These are phyloP conservation scores for Candida sanyiensis DNA, from an alignment of 805 yeast genomes.

Conservation along the genomic window DNA sequence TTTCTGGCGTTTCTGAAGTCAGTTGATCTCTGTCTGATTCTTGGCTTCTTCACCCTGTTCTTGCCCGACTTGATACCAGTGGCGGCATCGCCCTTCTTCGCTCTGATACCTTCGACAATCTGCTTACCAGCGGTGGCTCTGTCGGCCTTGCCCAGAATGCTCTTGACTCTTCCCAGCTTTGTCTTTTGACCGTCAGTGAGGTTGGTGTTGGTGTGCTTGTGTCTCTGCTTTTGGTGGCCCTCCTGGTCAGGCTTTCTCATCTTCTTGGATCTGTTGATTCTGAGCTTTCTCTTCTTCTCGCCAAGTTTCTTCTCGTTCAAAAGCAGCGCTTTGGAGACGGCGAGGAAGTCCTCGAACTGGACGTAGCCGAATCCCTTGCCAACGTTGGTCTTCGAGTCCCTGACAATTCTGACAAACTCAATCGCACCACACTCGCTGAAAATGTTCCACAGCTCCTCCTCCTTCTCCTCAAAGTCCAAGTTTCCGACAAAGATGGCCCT, in stretches of 20 bases:
- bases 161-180: constrained; percentile 72
- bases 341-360: constrained; percentile 69
- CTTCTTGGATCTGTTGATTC: constrained; percentile 66
- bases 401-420: constrained; percentile 82
- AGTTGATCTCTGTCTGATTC: constrained; percentile 40
- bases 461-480: constrained; percentile 86
- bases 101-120: constrained; percentile 70
- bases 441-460: constrained; percentile 82
- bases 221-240: constrained; percentile 6
- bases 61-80: constrained; percentile 56
- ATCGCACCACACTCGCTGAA: constrained; percentile 66
- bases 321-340: constrained; percentile 77
- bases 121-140: constrained; percentile 58
- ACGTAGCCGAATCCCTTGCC: constrained; percentile 98
- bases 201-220: constrained; percentile 25
- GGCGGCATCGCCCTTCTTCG: constrained; percentile 58
- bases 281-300: constrained; percentile 50
- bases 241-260: constrained; percentile 18
- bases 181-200: constrained; percentile 68
- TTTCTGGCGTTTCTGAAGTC: constrained; percentile 32
- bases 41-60: constrained; percentile 42
- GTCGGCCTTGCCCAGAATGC: constrained; percentile 74
- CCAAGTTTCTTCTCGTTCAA: constrained; percentile 62
- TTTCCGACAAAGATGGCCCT: constrained; percentile 90
- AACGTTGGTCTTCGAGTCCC: constrained; percentile 89